Evolutionary conservation across 2,329 filamentous ascomycete species (phyloP), one percentile per base, ranked within the genome.

Genomic region (Cytospora paraplurivora): DNA sequence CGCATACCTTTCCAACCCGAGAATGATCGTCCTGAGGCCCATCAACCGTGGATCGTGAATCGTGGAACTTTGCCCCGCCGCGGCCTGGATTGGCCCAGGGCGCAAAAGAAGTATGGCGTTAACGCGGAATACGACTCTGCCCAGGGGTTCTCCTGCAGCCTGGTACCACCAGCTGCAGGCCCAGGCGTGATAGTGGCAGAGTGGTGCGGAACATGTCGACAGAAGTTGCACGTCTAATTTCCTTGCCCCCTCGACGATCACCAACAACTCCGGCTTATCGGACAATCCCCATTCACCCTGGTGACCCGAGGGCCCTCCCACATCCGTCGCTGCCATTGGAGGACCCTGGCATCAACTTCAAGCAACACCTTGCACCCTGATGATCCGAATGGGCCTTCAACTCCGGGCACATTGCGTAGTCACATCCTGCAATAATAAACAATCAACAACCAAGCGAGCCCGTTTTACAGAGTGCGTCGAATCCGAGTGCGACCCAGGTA

Each of bases 111-210:
- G 35, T 51, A 55, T 61, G n/a, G 41, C 51, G 51, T 50, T 53
- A n/a, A 50, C 32, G 49, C 51, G 59, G 59, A 61, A 61, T 61
- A 38, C 53, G 38, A 55, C 59, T 7, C 35, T 49, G 59, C 12
- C 37, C 41, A 50, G 59, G 59, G 51, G 35, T 47, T n/a, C 49
- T 55, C 38, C 51, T 50, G 59, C 51, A 55, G 44, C 8, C 35
- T 35, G 41, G 58, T 51, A 17, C 58, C 58, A 60, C 51, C 15
- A 37, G 38, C 49, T 52, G 56, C 56, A 59, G 56, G 13, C 17
- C 10, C 32, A 32, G 58, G 41, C 27, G 11, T 35, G n/a, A n/a
- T 32, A 32, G 32, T 3, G 11, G 35, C n/a, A 15, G 37, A 19
- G n/a, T n/a, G 32, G 19, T 53, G 21, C 15, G 32, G 57, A 38